Conservation (phyloP, 163 green algal genomes). For the Volvox carteri region DNA sequence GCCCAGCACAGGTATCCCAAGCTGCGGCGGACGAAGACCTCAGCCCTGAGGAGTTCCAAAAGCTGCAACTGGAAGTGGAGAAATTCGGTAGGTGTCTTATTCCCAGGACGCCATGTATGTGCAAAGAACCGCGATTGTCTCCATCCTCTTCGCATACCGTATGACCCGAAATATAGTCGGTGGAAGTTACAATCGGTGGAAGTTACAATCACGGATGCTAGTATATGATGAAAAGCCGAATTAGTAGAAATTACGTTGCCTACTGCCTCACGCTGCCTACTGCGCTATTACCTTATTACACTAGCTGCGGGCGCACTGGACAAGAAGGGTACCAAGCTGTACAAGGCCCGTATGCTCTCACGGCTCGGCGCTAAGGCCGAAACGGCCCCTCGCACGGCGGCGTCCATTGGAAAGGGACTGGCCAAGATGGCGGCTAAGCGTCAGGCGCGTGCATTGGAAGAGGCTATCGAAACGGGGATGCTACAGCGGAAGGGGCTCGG, state of each 20-base stretch:
- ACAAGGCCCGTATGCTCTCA: constrained; percentile 71
- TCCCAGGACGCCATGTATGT: no score
- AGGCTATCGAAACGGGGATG: constrained; percentile 83
- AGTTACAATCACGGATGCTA: no score
- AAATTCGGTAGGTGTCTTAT: constrained; percentile 76
- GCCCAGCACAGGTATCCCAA: background rate
- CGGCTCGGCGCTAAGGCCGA: constrained; percentile 69
- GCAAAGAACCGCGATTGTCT: no score
- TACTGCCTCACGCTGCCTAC: no score
- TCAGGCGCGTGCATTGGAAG: constrained; percentile 70
- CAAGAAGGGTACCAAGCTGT: constrained; percentile 75
- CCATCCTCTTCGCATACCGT: no score
- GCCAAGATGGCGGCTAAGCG: constrained; percentile 58
- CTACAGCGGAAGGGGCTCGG: constrained; percentile 74
- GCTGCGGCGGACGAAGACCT: constrained; percentile 43
- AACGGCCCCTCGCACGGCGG: constrained; percentile 65
- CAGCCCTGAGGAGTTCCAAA: constrained; percentile 71
- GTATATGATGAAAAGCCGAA: no score
- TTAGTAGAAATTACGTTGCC: background rate
- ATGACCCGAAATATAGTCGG: no score
- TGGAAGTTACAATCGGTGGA: no score
- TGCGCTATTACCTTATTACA: background rate
- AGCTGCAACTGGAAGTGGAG: constrained; percentile 78
- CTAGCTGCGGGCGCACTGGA: constrained; percentile 78
- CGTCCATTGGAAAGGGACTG: constrained; percentile 65